Evolutionary conservation across 192 early-diverging fungal genomes (phyloP).

Genomic region (Gigaspora rosea): DNA sequence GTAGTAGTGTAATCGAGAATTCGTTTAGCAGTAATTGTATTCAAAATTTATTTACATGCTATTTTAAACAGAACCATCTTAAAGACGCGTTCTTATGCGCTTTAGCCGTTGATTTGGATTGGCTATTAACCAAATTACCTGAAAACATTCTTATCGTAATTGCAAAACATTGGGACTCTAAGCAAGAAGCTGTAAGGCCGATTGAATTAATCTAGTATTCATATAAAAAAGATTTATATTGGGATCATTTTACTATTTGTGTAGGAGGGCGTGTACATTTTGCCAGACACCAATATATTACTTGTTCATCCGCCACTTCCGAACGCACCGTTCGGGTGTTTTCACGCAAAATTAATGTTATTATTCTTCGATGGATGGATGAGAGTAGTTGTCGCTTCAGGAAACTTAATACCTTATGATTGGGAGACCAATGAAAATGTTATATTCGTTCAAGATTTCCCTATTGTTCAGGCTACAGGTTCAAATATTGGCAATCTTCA

Average conservation of each 20-base stretch:
- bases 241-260: background rate
- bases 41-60: background rate
- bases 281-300: constrained; percentile 34
- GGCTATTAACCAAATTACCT: constrained; percentile 51
- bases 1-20: too few species aligned
- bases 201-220: background rate
- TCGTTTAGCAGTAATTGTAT: too few species aligned
- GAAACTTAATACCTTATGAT: constrained; percentile 42
- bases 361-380: constrained; percentile 51
- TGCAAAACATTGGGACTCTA: constrained; percentile 44
- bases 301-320: constrained; percentile 53
- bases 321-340: constrained; percentile 42
- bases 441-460: constrained; percentile 64
- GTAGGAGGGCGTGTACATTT: constrained; percentile 32
- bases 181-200: constrained; percentile 15
- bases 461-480: background rate
- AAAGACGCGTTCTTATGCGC: constrained; percentile 56
- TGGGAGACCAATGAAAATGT: constrained; percentile 59
- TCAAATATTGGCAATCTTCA: constrained; percentile 6
- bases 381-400: constrained; percentile 52
- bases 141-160: constrained; percentile 37
- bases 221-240: background rate
- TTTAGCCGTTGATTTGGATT: constrained; percentile 52
- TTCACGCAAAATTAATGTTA: constrained; percentile 66
- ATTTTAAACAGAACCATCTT: constrained; percentile 23